A percentile compares a stretch with the other conserved stretches of the same genome.
phyloP scores from a whole-genome alignment of 805 yeast genomes.

The Cyberlindnera euphorbiae region DNA sequence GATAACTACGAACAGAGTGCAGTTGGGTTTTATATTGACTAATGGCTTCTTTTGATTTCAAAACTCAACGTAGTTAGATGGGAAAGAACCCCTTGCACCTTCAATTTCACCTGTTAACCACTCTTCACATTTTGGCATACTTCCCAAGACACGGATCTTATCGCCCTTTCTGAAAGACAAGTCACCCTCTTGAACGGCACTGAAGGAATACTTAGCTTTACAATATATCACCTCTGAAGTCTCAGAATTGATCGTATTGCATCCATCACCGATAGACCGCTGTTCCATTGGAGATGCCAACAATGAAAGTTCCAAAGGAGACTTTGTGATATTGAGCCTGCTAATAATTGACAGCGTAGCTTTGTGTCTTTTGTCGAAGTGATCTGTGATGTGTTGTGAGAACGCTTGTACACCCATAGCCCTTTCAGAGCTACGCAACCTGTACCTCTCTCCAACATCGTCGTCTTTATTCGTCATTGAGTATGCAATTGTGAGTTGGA shows the following conservation, averaged over 20 bases:
- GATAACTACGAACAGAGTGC: no score
- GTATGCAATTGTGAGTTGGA: conserved; percentile 33
- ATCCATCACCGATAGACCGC: no score
- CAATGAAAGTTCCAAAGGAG: conserved; percentile 7
- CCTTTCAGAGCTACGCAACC: conserved; percentile 10
- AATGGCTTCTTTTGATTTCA: no score
- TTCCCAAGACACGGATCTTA: conserved; percentile 33
- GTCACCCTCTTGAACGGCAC: conserved; percentile 36
- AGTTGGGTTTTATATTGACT: no score
- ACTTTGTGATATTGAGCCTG: conserved; percentile 7
- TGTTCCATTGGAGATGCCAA: neutral
- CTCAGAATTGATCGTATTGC: neutral
- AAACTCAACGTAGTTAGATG: conserved; percentile 18
- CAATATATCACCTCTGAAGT: conserved; percentile 23
- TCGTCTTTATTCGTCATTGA: conserved; percentile 23
- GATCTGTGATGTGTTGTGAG: conserved; percentile 4
- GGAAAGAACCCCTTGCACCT: conserved; percentile 20
- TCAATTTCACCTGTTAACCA: conserved; percentile 25
- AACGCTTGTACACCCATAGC: conserved; percentile 5
- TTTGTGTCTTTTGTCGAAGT: conserved; percentile 4
- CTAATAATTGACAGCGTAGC: conserved; percentile 2
- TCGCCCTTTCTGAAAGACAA: conserved; percentile 41
- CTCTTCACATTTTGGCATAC: conserved; percentile 7
- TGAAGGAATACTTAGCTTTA: conserved; percentile 37
- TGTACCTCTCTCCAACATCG: no score